Conservation (phyloP, 371 early-diverging fungal genomes). For the Blastocladiella emersonii region DNA sequence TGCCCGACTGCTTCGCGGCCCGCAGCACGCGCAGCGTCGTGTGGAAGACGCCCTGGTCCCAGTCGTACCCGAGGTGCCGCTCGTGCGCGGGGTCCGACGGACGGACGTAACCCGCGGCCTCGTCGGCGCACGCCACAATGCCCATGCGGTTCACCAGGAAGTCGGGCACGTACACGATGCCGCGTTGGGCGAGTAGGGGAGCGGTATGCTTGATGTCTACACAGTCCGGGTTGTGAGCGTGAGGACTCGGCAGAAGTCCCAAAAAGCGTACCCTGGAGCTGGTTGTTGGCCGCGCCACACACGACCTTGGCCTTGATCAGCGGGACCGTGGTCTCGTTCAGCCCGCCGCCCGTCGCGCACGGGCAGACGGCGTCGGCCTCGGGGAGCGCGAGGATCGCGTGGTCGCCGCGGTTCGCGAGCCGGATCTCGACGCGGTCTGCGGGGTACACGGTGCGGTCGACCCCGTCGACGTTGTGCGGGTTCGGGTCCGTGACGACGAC, state of each 20-base stretch:
- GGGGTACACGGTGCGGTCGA: no score
- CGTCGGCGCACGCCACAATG: conserved; percentile 28
- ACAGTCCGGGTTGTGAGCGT: background rate
- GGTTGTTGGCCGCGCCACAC: conserved; percentile 30
- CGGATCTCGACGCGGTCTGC: no score
- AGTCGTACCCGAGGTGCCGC: conserved; percentile 19
- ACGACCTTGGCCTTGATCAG: conserved; percentile 21
- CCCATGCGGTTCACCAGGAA: conserved; percentile 31
- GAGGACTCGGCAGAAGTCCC: no score
- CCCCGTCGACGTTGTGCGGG: background rate
- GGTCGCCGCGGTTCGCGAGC: no score
- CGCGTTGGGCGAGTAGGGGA: conserved; percentile 13
- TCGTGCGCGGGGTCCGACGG: conserved; percentile 19
- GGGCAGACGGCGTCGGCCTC: conserved; percentile 25
- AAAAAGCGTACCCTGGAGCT: conserved; percentile 15
- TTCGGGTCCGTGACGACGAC: conserved; percentile 11
- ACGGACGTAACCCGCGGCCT: conserved; percentile 17
- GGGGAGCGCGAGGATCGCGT: background rate
- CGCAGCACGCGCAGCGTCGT: conserved; percentile 12
- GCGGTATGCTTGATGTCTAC: conserved; percentile 15
- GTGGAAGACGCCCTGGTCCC: conserved; percentile 21
- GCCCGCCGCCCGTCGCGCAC: conserved; percentile 24
- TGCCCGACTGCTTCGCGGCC: conserved; percentile 9
- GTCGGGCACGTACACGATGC: conserved; percentile 25
- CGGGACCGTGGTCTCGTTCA: conserved; percentile 20